phyloP scores from a whole-genome alignment of 495 filamentous ascomycete species.

The Hypoxylon fuscum region DNA sequence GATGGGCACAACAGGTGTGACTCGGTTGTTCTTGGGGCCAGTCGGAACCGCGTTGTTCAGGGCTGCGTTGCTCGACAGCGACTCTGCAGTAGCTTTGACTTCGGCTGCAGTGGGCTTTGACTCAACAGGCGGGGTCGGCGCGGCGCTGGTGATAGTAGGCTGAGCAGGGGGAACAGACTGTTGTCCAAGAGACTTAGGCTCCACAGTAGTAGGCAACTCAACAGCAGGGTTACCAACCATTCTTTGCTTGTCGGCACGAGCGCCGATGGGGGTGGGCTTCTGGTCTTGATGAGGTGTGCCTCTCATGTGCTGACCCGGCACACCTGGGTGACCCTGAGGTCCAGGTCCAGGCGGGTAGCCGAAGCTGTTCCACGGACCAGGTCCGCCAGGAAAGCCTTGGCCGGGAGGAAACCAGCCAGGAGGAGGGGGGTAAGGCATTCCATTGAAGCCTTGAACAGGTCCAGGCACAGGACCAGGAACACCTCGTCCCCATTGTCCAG shows the following conservation, averaged over 20 bases:
- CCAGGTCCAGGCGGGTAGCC: conserved; percentile 59
- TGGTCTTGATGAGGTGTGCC: conserved; percentile 47
- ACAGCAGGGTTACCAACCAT: conserved; percentile 46
- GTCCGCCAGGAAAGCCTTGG: conserved; percentile 75
- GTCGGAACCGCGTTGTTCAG: conserved; percentile 62
- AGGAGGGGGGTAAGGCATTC: conserved; percentile 64
- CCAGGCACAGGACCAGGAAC: conserved; percentile 56
- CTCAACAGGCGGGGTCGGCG: conserved; percentile 66
- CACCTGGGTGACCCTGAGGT: conserved; percentile 47
- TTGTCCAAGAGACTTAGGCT: conserved; percentile 53
- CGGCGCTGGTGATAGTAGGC: conserved; percentile 31
- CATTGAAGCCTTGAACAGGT: conserved; percentile 51
- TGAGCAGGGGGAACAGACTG: conserved; percentile 45
- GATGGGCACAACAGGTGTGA: conserved; percentile 67
- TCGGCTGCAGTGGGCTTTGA: conserved; percentile 70
- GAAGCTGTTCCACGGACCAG: conserved; percentile 66
- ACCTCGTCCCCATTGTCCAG: conserved; percentile 64
- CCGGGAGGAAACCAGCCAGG: conserved; percentile 84
- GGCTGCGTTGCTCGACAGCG: conserved; percentile 45
- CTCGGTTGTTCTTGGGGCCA: conserved; percentile 67
- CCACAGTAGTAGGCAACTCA: conserved; percentile 48
- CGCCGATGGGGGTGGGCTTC: conserved; percentile 65
- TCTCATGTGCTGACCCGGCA: conserved; percentile 50
- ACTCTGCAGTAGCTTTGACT: conserved; percentile 60
- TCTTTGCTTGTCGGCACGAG: conserved; percentile 59